phyloP scores from a whole-genome alignment of 257 asterid genomes.

The Solanum megistacrolobum region DNA sequence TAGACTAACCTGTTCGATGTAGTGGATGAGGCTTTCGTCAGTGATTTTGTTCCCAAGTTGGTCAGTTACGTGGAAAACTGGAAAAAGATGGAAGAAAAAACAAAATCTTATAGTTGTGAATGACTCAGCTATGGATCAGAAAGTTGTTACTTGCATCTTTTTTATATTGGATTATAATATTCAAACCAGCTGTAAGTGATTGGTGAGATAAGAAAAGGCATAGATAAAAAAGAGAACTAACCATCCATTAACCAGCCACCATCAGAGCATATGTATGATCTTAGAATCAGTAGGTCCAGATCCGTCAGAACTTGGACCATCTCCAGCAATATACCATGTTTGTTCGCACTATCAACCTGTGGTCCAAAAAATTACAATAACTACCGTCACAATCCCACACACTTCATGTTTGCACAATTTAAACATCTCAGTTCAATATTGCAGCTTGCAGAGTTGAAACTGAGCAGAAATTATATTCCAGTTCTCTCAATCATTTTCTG shows the following conservation, averaged over 20 bases:
- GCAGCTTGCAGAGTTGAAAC: neutral
- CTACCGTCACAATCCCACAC: neutral
- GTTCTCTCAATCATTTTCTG: neutral
- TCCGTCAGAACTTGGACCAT: constrained; percentile 94
- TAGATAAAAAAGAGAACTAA: constrained; percentile 10
- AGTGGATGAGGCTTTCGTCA: constrained; percentile 40
- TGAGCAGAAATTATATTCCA: neutral
- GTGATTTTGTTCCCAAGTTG: constrained; percentile 62
- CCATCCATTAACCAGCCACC: constrained; percentile 99
- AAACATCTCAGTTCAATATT: neutral
- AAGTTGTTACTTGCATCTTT: neutral
- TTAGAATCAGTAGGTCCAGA: constrained; percentile 71
- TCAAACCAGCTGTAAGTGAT: neutral
- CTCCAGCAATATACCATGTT: constrained; percentile 75
- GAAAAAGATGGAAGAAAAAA: constrained; percentile 17
- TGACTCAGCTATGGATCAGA: constrained; percentile 6
- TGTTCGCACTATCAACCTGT: constrained; percentile 87
- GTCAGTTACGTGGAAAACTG: constrained; percentile 89
- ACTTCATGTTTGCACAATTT: neutral
- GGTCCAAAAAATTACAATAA: neutral
- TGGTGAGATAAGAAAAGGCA: neutral
- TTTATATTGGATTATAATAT: neutral
- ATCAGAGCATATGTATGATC: constrained; percentile 85
- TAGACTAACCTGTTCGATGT: constrained; percentile 54
- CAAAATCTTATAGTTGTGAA: constrained; percentile 4